These are phyloP conservation scores for Candida sithepensis DNA, from an alignment of 805 yeast genomes.

Conservation along the genomic window DNA sequence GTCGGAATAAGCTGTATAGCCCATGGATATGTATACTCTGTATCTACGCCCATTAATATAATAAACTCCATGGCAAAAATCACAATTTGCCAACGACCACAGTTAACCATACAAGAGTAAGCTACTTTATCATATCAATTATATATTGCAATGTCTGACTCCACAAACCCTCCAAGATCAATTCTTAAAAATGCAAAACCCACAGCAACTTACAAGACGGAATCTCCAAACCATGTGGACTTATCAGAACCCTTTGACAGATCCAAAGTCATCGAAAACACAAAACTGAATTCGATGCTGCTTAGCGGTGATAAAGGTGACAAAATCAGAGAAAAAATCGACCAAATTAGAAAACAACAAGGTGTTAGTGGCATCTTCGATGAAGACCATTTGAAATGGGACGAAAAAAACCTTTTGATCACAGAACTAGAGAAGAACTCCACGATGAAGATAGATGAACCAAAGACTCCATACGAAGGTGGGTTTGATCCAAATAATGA, in stretches of 20 bases:
- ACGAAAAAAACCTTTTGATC: slow-evolving; percentile 68
- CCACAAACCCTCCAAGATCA: neutral
- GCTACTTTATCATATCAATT: neutral
- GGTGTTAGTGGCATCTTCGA: slow-evolving; percentile 12
- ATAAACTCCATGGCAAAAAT: no score
- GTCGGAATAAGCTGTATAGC: no score
- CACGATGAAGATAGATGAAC: slow-evolving; percentile 86
- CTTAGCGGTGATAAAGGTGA: slow-evolving; percentile 39
- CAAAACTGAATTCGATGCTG: slow-evolving; percentile 63
- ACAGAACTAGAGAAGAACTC: slow-evolving; percentile 71
- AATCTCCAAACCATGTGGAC: neutral
- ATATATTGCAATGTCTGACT: neutral
- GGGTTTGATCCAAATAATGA: slow-evolving; percentile 82
- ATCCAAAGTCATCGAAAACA: slow-evolving; percentile 74
- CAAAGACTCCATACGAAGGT: slow-evolving; percentile 93
- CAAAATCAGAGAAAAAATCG: slow-evolving; percentile 42
- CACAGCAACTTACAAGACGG: neutral
- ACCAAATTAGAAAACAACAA: slow-evolving; percentile 33
- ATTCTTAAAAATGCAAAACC: neutral
- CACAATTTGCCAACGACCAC: no score
- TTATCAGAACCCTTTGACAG: slow-evolving; percentile 35
- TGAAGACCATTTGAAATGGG: slow-evolving; percentile 66
- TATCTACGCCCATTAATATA: no score
- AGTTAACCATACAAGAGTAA: no score
- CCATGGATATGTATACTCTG: no score